phyloP scores from a whole-genome alignment of 495 filamentous ascomycete genomes.

The Physcia stellaris region DNA sequence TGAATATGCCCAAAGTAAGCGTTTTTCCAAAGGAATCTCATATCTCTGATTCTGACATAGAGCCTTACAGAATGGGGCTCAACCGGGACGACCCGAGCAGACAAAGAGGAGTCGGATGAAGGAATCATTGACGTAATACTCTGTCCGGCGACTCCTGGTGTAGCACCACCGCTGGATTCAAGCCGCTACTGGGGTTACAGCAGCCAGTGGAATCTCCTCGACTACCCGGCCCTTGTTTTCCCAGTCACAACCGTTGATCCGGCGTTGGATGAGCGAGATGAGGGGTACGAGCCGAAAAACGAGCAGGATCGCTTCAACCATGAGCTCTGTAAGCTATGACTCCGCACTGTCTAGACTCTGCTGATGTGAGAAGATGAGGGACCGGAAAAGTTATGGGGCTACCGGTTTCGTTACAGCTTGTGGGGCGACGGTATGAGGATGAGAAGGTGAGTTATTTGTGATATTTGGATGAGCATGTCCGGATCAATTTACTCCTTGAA shows the following conservation, averaged over 20 bases:
- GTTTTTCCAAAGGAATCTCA: slow-evolving; percentile 29
- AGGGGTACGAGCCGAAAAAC: slow-evolving; percentile 21
- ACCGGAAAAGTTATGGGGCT: slow-evolving; percentile 17
- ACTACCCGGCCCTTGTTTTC: slow-evolving; percentile 49
- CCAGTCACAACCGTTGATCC: slow-evolving; percentile 20
- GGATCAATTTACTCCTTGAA: slow-evolving; percentile 4
- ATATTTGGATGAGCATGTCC: background rate
- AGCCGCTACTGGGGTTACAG: slow-evolving; percentile 61
- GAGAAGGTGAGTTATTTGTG: slow-evolving; percentile 25
- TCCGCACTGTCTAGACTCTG: background rate
- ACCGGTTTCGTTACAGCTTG: slow-evolving; percentile 28
- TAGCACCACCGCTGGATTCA: slow-evolving; percentile 44
- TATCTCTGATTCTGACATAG: too few relatives aligned
- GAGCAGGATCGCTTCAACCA: slow-evolving; percentile 27
- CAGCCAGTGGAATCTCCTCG: slow-evolving; percentile 58
- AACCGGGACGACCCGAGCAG: too few relatives aligned
- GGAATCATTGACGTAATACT: slow-evolving; percentile 55
- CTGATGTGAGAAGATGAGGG: slow-evolving; percentile 11
- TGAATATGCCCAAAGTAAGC: slow-evolving; percentile 47
- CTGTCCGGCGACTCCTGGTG: slow-evolving; percentile 44
- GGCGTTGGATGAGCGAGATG: slow-evolving; percentile 17
- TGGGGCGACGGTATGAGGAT: slow-evolving; percentile 28
- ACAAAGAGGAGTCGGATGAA: slow-evolving; percentile 4
- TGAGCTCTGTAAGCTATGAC: slow-evolving; percentile 18
- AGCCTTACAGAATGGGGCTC: too few relatives aligned